phyloP scores from a whole-genome alignment of 306 rosid genomes.

The Quercus agrifolia region DNA sequence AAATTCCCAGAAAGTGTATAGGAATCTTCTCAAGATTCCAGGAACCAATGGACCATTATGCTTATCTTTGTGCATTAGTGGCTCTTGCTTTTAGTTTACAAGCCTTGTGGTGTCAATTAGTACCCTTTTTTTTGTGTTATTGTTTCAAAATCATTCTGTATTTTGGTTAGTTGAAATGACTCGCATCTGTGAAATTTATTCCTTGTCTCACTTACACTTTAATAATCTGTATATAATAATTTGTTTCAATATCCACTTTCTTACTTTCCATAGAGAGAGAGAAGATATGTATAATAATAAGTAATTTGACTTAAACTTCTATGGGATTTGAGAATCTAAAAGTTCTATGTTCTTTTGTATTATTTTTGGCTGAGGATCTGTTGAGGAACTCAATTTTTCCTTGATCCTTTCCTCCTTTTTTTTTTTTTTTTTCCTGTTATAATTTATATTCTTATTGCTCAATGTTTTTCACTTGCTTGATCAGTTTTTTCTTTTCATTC shows the following conservation, averaged over 20 bases:
- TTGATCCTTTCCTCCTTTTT: not conserved
- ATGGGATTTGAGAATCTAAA: not conserved
- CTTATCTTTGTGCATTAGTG: not conserved
- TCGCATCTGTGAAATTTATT: not conserved
- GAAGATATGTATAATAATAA: not conserved
- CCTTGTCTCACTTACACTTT: not conserved
- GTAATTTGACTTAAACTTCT: not conserved
- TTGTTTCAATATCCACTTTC: not conserved
- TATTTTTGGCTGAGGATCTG: not conserved
- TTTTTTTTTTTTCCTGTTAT: not conserved
- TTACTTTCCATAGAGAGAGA: not conserved
- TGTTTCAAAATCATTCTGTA: not conserved
- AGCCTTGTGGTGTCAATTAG: not conserved
- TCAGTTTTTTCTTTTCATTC: constrained; percentile 8
- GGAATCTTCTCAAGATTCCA: not conserved
- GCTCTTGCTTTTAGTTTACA: not conserved
- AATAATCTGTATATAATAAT: not conserved
- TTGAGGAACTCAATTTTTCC: not conserved
- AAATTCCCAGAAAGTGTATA: not conserved
- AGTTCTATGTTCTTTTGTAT: not conserved
- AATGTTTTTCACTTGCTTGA: not conserved
- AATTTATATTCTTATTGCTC: not conserved
- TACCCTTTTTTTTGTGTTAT: not conserved
- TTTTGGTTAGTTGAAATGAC: not conserved
- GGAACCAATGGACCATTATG: not conserved